Base-by-base conservation (phyloP, 1,139 yeast genomes). In the Diutina neorugosa region DNA sequence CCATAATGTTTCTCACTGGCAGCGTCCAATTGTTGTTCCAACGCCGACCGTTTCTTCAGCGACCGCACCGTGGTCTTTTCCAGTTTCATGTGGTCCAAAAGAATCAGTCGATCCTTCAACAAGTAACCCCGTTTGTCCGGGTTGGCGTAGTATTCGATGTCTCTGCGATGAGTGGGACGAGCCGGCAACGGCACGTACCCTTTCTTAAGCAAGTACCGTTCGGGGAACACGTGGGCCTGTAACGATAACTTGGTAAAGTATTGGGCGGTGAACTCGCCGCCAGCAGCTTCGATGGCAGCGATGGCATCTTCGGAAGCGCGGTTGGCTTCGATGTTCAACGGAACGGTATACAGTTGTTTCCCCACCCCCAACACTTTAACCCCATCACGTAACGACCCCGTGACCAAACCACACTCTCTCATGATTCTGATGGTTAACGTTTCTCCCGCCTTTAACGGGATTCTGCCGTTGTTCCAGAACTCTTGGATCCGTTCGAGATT, bases 141-240 rank as follows among this genome's bases (percentile, higher is more conserved):
- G 65, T 81, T 78, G 51, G 93, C 80, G 69, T 93, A 93, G 68
- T 76, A 89, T 57, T 80, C 81, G 56, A 93, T 83, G 62, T 86
- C 90, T 70, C 88, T 84, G 68, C 88, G 81, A 60, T 80, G 83
- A 8, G 84, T 85, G 23, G 98, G 98, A 67, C 91, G 80, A 3
- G 98, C 94, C 53, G 81, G 83, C 58, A 89, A 69, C 31, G 98
- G 98, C 23, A 91, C 69, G 58, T 90, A 81, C 20, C 94, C 96
- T 63, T 80, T 83, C 60, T 78, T 84, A 57, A 76, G 69, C 53
- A 86, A 66, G 60, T 82, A 84, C 65, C 82, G 76, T 53, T 81
- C 79, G 12, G 98, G 98, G 52, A 84, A 70, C 51, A 89, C 73
- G 62, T 89, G 91, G 3, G 89, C 93, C 60, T 81, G 74, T 60